A percentile compares a stretch with the other conserved stretches of the same genome.
These are phyloP conservation scores for Neopestalotiopsis sp. DNA, from an alignment of 2,329 filamentous ascomycete genomes.

Conservation along the genomic window DNA sequence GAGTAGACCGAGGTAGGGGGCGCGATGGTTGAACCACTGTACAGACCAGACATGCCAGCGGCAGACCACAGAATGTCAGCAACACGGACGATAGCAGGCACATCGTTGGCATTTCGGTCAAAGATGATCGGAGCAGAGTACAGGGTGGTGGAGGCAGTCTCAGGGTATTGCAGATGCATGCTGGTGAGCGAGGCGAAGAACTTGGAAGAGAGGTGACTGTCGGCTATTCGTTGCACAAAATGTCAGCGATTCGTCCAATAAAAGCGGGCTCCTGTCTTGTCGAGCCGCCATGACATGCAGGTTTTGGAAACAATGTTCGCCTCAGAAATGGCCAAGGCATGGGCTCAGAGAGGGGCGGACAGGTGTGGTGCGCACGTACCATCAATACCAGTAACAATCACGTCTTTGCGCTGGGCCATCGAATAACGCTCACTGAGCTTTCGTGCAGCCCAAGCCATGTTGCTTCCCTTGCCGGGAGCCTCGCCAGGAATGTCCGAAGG, in stretches of 20 bases:
- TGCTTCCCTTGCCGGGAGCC: constrained; percentile 77
- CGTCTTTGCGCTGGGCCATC: constrained; percentile 58
- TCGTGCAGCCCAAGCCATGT: constrained; percentile 73
- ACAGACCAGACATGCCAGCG: constrained; percentile 73
- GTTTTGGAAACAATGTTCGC: constrained; percentile 25
- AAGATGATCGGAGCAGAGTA: constrained; percentile 77
- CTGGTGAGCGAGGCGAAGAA: constrained; percentile 71
- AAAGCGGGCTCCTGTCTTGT: background rate
- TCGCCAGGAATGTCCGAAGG: constrained; percentile 70
- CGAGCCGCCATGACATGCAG: constrained; percentile 22
- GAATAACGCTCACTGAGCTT: constrained; percentile 68
- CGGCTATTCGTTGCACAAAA: constrained; percentile 52
- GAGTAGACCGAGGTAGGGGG: constrained; percentile 80
- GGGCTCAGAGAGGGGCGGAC: constrained; percentile 14
- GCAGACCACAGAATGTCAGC: constrained; percentile 76
- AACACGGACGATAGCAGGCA: constrained; percentile 71
- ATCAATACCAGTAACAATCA: constrained; percentile 75
- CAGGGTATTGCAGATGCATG: constrained; percentile 65
- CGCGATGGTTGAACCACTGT: constrained; percentile 66
- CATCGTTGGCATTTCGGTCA: constrained; percentile 73
- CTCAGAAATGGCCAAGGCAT: constrained; percentile 20
- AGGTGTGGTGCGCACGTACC: constrained; percentile 52
- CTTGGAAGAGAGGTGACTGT: constrained; percentile 72
- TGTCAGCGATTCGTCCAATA: constrained; percentile 35
- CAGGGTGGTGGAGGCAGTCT: constrained; percentile 66